phyloP scores from a whole-genome alignment of 495 filamentous ascomycete genomes.

The Ascobolus immersus region DNA sequence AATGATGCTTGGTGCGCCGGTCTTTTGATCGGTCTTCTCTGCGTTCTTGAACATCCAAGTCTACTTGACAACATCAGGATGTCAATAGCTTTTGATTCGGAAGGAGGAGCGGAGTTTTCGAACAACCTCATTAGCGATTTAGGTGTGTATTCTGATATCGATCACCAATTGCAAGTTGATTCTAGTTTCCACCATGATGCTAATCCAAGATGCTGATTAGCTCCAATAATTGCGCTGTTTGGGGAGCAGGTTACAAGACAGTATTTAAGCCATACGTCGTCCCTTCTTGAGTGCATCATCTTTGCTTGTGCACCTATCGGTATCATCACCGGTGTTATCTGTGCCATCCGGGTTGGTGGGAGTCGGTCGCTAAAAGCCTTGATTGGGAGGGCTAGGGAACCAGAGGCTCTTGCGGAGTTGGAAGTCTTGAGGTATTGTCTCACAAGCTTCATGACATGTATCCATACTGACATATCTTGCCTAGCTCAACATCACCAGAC shows the following conservation, averaged over 20 bases:
- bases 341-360: slow-evolving; percentile 4
- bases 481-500: not conserved
- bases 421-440: slow-evolving; percentile 4
- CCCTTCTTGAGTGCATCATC: slow-evolving; percentile 4
- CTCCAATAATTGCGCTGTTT: slow-evolving; percentile 3
- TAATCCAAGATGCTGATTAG: not conserved
- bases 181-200: not conserved
- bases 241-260: slow-evolving; percentile 5
- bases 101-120: no score
- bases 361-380: slow-evolving; percentile 2
- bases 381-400: slow-evolving; percentile 4
- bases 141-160: not conserved
- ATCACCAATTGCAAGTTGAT: not conserved
- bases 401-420: slow-evolving; percentile 2
- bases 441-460: not conserved
- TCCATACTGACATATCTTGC: not conserved
- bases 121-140: slow-evolving; percentile 8
- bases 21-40: no score
- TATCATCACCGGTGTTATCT: slow-evolving; percentile 3
- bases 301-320: slow-evolving; percentile 4
- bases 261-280: slow-evolving; percentile 5
- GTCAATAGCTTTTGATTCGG: no score
- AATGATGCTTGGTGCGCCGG: no score
- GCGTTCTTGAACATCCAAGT: no score
- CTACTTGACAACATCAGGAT: no score